Conservation (phyloP, 164 flowering plant species). For the Paratinospora sagittata region DNA sequence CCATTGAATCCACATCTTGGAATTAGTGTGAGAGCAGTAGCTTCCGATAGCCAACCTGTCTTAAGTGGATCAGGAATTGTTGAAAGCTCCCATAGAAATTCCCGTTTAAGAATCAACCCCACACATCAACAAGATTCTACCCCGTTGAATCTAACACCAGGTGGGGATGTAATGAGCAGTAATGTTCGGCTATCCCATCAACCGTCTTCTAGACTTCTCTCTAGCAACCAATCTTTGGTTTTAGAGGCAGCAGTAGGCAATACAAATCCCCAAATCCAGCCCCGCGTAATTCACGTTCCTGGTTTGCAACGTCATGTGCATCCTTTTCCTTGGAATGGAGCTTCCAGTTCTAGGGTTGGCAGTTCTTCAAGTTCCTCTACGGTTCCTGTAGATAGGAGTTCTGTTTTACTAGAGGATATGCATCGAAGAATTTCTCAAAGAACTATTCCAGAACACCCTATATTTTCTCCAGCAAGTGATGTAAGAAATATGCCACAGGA, state of each 20-base stretch:
- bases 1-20: constrained; percentile 34
- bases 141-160: constrained; percentile 23
- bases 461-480: constrained; percentile 39
- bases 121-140: constrained; percentile 25
- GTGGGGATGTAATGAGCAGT: constrained; percentile 12
- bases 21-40: constrained; percentile 25
- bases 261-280: constrained; percentile 25
- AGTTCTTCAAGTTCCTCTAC: constrained; percentile 28
- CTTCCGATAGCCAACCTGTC: constrained; percentile 31
- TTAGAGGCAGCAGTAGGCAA: constrained; percentile 25
- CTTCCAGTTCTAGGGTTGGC: constrained; percentile 33
- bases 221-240: constrained; percentile 26
- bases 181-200: constrained; percentile 20
- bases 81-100: constrained; percentile 23
- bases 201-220: constrained; percentile 16
- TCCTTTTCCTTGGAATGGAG: constrained; percentile 35
- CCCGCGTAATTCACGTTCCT: constrained; percentile 22
- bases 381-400: constrained; percentile 23
- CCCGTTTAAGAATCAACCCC: constrained; percentile 30
- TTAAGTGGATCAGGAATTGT: neutral
- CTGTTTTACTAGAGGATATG: constrained; percentile 27
- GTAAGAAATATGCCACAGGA: constrained; percentile 29
- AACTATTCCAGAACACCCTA: constrained; percentile 42
- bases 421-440: constrained; percentile 33
- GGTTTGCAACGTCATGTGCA: constrained; percentile 24